phyloP scores from a whole-genome alignment of 768 basidiomycete genomes.

The Trametes elegans region DNA sequence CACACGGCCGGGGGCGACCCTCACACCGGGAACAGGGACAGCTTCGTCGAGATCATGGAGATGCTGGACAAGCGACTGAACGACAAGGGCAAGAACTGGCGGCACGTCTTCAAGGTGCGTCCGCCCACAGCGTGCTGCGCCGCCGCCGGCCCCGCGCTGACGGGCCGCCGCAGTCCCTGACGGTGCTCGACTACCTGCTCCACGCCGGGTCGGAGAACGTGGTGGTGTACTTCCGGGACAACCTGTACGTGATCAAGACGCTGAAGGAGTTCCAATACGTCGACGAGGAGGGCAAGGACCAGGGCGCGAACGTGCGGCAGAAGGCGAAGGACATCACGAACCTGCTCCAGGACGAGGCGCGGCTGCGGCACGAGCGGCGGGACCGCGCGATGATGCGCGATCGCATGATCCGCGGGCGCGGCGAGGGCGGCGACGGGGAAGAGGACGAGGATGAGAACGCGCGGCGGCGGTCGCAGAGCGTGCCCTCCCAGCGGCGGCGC shows the following conservation, averaged over 20 bases:
- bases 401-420: constrained; percentile 76
- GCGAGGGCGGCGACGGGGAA: constrained; percentile 36
- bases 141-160: neutral
- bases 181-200: constrained; percentile 91
- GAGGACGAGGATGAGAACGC: constrained; percentile 46
- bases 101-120: constrained; percentile 95
- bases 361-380: constrained; percentile 83
- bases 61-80: constrained; percentile 98
- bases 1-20: neutral
- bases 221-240: constrained; percentile 97
- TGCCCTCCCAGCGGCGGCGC: constrained; percentile 22
- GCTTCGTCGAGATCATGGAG: constrained; percentile 99
- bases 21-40: constrained; percentile 54
- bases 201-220: constrained; percentile 98
- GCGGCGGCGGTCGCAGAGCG: constrained; percentile 34
- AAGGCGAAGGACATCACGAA: constrained; percentile 99
- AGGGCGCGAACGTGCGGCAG: constrained; percentile 96
- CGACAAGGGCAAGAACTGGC: constrained; percentile 99
- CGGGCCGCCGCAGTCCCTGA: constrained; percentile 60
- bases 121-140: neutral
- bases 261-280: constrained; percentile 97
- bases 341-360: constrained; percentile 79
- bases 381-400: constrained; percentile 90
- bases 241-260: constrained; percentile 97
- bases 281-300: constrained; percentile 95